Percentiles rank a stretch among this genome's conserved stretches.
Conservation (phyloP, 495 filamentous ascomycete genomes). For the Tuber microsphaerosporum region DNA sequence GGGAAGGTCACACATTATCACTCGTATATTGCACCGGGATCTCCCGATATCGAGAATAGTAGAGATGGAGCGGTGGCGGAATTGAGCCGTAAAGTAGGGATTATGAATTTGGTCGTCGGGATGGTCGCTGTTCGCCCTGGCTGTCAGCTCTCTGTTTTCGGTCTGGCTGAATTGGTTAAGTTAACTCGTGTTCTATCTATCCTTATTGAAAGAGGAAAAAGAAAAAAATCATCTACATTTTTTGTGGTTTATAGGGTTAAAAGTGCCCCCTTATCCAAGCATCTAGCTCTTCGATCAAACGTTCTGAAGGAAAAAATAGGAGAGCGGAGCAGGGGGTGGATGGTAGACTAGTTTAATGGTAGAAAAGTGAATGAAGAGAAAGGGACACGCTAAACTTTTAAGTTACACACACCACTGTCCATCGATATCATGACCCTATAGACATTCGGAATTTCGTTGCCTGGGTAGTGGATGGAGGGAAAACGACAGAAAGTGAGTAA, state of each 20-base stretch:
- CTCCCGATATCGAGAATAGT: not conserved
- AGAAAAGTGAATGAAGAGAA: not conserved
- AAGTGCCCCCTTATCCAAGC: not conserved
- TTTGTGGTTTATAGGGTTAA: not conserved
- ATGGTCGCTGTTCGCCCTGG: not conserved
- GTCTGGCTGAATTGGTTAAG: not conserved
- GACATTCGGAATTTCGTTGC: not conserved
- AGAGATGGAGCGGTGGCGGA: not conserved
- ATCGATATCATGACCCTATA: not conserved
- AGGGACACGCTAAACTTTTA: not conserved
- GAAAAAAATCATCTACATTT: slow-evolving; percentile 1
- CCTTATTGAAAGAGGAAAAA: not conserved
- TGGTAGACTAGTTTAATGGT: not conserved
- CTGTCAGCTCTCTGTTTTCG: not conserved
- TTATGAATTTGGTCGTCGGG: not conserved
- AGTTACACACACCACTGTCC: slow-evolving; percentile 5
- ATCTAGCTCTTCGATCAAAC: not conserved
- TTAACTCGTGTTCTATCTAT: slow-evolving; percentile 4
- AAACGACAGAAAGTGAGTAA: not conserved
- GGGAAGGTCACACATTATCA: not conserved
- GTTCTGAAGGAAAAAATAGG: not conserved
- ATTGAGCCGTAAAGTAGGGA: not conserved
- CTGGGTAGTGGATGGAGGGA: not conserved
- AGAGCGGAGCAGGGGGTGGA: not conserved
- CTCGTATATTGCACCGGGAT: not conserved